Evolutionary conservation across 1,284 basidiomycete genomes (phyloP).

Genomic region (Puccinia hordei): DNA sequence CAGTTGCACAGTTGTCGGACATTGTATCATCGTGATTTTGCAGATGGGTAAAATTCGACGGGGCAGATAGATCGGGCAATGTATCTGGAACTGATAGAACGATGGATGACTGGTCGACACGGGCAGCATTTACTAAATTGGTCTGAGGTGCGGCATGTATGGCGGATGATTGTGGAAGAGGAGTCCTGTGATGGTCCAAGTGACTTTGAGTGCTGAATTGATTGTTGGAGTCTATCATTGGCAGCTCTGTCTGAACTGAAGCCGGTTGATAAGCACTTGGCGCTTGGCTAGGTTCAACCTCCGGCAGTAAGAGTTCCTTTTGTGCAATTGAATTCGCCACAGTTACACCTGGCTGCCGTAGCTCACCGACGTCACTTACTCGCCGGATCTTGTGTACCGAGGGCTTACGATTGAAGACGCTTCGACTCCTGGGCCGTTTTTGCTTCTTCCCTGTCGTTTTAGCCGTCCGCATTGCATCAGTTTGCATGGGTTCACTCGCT

Average conservation of each 20-base stretch:
- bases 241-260: background rate
- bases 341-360: background rate
- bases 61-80: background rate
- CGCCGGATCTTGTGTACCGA: slow-evolving; percentile 31
- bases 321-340: slow-evolving; percentile 5
- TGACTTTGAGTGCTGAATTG: background rate
- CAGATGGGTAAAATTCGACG: background rate
- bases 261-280: background rate
- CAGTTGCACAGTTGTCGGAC: background rate
- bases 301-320: background rate
- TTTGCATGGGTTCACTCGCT: background rate
- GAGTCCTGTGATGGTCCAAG: background rate
- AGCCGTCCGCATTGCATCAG: background rate
- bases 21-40: background rate
- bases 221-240: background rate
- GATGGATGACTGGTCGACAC: background rate
- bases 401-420: slow-evolving; percentile 15
- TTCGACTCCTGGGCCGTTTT: slow-evolving; percentile 41
- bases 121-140: background rate
- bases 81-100: background rate
- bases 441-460: background rate
- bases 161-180: background rate
- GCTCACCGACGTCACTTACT: slow-evolving; percentile 44
- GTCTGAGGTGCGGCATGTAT: background rate
- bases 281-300: background rate